phyloP scores from a whole-genome alignment of 495 filamentous ascomycete species.

The Cercophora sp. region DNA sequence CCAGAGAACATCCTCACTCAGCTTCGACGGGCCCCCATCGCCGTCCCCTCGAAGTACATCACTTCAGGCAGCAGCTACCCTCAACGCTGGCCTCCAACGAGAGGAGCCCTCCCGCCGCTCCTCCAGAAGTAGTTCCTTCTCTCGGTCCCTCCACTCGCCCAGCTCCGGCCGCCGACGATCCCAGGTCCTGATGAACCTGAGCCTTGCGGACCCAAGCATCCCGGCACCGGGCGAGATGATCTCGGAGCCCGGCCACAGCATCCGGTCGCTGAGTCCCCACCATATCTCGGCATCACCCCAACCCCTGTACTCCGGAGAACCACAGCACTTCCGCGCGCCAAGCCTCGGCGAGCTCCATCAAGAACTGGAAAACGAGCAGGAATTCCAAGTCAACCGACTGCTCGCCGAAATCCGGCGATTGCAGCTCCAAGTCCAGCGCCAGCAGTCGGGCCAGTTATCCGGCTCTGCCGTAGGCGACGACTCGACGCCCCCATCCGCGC shows the following conservation, averaged over 20 bases:
- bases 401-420: slow-evolving; percentile 85
- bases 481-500: slow-evolving; percentile 26
- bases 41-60: slow-evolving; percentile 59
- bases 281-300: slow-evolving; percentile 57
- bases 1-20: slow-evolving; percentile 23
- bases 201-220: slow-evolving; percentile 62
- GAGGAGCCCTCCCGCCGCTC: slow-evolving; percentile 56
- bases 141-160: slow-evolving; percentile 51
- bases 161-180: slow-evolving; percentile 61
- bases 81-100: slow-evolving; percentile 66
- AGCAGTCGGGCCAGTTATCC: slow-evolving; percentile 41
- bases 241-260: slow-evolving; percentile 34
- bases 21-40: slow-evolving; percentile 40
- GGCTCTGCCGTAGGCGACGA: slow-evolving; percentile 57
- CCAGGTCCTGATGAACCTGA: slow-evolving; percentile 67
- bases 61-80: slow-evolving; percentile 62
- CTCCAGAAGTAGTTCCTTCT: slow-evolving; percentile 48
- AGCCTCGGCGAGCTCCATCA: slow-evolving; percentile 95
- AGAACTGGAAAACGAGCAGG: slow-evolving; percentile 90
- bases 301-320: slow-evolving; percentile 49
- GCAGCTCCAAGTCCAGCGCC: slow-evolving; percentile 71
- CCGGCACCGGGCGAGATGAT: slow-evolving; percentile 63
- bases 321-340: slow-evolving; percentile 62
- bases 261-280: slow-evolving; percentile 51
- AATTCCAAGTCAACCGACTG: slow-evolving; percentile 92